A percentile compares a stretch with the other conserved stretches of the same genome.
phyloP scores from a whole-genome alignment of 2,329 filamentous ascomycete genomes.

The Colletotrichum musae region DNA sequence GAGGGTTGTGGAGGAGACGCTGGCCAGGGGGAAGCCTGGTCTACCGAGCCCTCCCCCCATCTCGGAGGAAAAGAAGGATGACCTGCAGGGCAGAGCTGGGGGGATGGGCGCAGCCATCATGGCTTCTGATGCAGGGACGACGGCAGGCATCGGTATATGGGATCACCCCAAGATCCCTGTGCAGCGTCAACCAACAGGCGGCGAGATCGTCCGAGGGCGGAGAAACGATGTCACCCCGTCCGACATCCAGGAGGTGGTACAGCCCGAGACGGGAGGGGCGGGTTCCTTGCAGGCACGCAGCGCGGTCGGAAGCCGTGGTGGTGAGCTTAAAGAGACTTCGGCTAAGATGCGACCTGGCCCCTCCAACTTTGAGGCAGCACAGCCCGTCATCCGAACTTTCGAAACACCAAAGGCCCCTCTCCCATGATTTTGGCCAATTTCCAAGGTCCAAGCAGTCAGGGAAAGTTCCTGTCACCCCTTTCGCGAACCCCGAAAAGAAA shows the following conservation, averaged over 20 bases:
- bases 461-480: conserved; percentile 17
- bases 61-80: conserved; percentile 13
- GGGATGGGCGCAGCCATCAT: conserved; percentile 21
- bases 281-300: conserved; percentile 15
- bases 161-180: conserved; percentile 25
- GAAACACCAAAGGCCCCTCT: conserved; percentile 31
- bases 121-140: conserved; percentile 28
- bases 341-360: conserved; percentile 28
- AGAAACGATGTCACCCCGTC: conserved; percentile 31
- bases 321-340: conserved; percentile 41
- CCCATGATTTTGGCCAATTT: conserved; percentile 31
- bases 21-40: conserved; percentile 1
- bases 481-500: conserved; percentile 18
- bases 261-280: neutral
- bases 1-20: conserved; percentile 6
- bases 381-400: conserved; percentile 40
- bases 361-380: conserved; percentile 37
- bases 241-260: conserved; percentile 18
- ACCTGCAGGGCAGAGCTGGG: neutral
- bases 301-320: conserved; percentile 4
- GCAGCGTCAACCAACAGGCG: conserved; percentile 1
- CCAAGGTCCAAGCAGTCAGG: conserved; percentile 29
- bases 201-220: conserved; percentile 25
- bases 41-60: neutral
- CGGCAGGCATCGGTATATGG: conserved; percentile 12